Percentiles rank a stretch among this genome's conserved stretches.
Evolutionary conservation across 495 filamentous ascomycete genomes (phyloP).

Genomic region (Chlorociboria aeruginascens): DNA sequence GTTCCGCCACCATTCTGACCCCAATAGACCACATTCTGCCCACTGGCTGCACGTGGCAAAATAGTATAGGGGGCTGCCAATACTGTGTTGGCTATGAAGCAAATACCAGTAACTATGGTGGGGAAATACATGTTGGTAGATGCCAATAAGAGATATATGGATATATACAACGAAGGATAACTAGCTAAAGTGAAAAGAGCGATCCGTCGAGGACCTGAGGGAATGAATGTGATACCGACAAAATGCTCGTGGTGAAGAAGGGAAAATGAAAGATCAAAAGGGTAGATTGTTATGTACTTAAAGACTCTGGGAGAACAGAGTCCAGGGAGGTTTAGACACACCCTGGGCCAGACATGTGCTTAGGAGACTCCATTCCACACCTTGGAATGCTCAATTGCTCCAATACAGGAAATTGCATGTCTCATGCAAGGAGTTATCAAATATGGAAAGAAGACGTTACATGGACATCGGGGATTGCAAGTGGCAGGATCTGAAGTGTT

Average conservation of each 20-base stretch:
- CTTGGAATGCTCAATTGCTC: too few relatives aligned
- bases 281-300: constrained; percentile 14
- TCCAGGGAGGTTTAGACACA: not conserved
- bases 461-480: not conserved
- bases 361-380: not conserved
- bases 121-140: constrained; percentile 20
- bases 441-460: constrained; percentile 21
- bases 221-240: not conserved
- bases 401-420: too few relatives aligned
- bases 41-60: constrained; percentile 15
- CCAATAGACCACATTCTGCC: constrained; percentile 33
- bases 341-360: not conserved
- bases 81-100: constrained; percentile 21
- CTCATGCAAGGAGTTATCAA: not conserved
- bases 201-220: constrained; percentile 10
- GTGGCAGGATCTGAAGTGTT: too few relatives aligned
- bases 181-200: constrained; percentile 13
- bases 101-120: constrained; percentile 19
- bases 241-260: constrained; percentile 7
- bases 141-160: constrained; percentile 5
- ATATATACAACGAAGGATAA: constrained; percentile 17
- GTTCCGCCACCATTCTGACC: constrained; percentile 30
- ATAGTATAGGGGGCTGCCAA: constrained; percentile 22
- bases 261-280: constrained; percentile 1
- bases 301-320: constrained; percentile 1